A percentile compares a stretch with the other conserved stretches of the same genome.
phyloP scores from a whole-genome alignment of 768 basidiomycete species.

The Cystofilobasidium macerans region DNA sequence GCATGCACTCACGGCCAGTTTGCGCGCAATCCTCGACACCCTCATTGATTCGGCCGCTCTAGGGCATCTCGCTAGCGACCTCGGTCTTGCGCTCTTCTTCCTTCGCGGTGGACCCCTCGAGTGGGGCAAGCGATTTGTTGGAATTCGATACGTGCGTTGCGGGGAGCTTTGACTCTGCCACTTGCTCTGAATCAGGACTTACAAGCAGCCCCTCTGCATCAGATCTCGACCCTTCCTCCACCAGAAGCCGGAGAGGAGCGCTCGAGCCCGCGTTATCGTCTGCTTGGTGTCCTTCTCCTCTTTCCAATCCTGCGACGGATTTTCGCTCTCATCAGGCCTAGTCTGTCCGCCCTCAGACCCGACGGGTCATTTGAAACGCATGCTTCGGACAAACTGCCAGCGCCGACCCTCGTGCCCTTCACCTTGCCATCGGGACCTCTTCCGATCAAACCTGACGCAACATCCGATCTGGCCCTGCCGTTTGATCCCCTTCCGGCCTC shows the following conservation, averaged over 20 bases:
- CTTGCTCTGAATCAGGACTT: neutral
- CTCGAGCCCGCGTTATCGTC: slow-evolving; percentile 67
- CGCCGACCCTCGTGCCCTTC: slow-evolving; percentile 47
- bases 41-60: slow-evolving; percentile 24
- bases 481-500: neutral
- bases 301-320: slow-evolving; percentile 19
- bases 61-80: slow-evolving; percentile 50
- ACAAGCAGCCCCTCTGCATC: neutral
- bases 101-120: slow-evolving; percentile 69
- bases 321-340: neutral
- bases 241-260: slow-evolving; percentile 44
- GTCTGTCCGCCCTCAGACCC: neutral
- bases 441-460: neutral
- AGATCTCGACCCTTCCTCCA: slow-evolving; percentile 65
- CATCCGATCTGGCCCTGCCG: neutral
- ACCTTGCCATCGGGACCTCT: slow-evolving; percentile 41
- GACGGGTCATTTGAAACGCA: slow-evolving; percentile 29
- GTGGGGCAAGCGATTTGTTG: slow-evolving; percentile 53
- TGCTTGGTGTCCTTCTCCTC: slow-evolving; percentile 61
- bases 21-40: slow-evolving; percentile 31
- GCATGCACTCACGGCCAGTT: too few relatives aligned
- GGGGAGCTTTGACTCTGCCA: slow-evolving; percentile 1
- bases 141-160: slow-evolving; percentile 55
- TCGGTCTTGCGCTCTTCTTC: slow-evolving; percentile 73
- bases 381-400: slow-evolving; percentile 42